phyloP scores from a whole-genome alignment of 2,329 filamentous ascomycete species.

The Colletotrichum lupini region DNA sequence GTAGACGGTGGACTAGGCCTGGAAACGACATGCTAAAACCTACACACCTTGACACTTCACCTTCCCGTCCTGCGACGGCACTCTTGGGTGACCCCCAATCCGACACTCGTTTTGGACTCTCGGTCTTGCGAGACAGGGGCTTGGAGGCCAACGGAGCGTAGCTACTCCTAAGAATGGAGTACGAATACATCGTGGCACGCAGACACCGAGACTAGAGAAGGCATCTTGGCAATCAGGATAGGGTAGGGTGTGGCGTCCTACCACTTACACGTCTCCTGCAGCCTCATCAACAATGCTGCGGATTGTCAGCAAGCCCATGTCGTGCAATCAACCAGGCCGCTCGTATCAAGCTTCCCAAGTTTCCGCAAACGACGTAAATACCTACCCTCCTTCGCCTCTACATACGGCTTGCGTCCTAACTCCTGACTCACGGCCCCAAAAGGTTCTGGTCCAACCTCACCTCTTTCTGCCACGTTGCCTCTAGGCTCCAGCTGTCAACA shows the following conservation, averaged over 20 bases:
- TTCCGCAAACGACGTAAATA: slow-evolving; percentile 3
- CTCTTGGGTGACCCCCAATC: slow-evolving; percentile 1
- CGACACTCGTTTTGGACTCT: slow-evolving; percentile 2
- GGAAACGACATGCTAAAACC: neutral
- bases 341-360: neutral
- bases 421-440: slow-evolving; percentile 1
- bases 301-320: neutral
- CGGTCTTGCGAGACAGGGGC: slow-evolving; percentile 13
- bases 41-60: neutral
- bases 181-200: too few species aligned
- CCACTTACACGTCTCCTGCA: slow-evolving; percentile 14
- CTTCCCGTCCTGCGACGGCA: slow-evolving; percentile 1
- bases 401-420: neutral
- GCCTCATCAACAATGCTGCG: slow-evolving; percentile 7
- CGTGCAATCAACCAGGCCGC: slow-evolving; percentile 1
- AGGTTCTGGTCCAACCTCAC: neutral
- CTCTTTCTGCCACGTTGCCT: slow-evolving; percentile 17
- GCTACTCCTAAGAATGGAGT: too few species aligned
- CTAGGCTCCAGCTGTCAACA: neutral
- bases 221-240: neutral
- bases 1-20: neutral
- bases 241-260: slow-evolving; percentile 1
- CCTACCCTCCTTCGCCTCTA: neutral
- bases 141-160: neutral
- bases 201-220: neutral